Evolutionary conservation across 164 flowering plant species (phyloP).

Genomic region (Brasenia schreberi): DNA sequence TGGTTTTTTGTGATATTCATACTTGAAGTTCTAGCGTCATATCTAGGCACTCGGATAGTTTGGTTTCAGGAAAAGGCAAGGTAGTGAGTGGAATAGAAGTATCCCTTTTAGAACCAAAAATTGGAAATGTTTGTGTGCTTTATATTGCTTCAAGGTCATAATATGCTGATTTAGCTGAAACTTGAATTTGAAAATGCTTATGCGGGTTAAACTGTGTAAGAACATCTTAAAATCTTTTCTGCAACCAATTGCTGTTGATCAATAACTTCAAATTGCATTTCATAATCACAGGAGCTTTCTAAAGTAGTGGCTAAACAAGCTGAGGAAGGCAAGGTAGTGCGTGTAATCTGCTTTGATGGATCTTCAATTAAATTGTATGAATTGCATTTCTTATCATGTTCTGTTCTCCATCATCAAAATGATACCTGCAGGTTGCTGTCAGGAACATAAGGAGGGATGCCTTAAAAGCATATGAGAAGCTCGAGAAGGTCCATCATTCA

Average conservation of each 20-base stretch:
- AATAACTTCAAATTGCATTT: not conserved
- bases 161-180: no score
- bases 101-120: no score
- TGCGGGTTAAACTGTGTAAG: no score
- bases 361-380: not conserved
- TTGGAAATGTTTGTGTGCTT: no score
- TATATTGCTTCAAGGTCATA: no score
- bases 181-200: no score
- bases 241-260: not conserved
- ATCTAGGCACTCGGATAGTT: no score
- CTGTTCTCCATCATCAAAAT: not conserved
- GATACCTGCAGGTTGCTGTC: constrained; percentile 51
- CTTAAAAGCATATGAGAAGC: constrained; percentile 81
- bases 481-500: constrained; percentile 58
- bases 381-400: not conserved
- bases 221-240: no score
- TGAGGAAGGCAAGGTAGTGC: constrained; percentile 88
- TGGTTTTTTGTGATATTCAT: no score
- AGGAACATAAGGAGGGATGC: constrained; percentile 95
- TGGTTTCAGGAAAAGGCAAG: no score
- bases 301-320: constrained; percentile 80
- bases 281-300: constrained; percentile 48
- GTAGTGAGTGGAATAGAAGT: no score
- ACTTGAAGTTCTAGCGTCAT: no score
- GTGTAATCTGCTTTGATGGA: not conserved